Evolutionary conservation across 108 stramenopile genomes (phyloP).

Genomic region (Cylindrotheca fusiformis): DNA sequence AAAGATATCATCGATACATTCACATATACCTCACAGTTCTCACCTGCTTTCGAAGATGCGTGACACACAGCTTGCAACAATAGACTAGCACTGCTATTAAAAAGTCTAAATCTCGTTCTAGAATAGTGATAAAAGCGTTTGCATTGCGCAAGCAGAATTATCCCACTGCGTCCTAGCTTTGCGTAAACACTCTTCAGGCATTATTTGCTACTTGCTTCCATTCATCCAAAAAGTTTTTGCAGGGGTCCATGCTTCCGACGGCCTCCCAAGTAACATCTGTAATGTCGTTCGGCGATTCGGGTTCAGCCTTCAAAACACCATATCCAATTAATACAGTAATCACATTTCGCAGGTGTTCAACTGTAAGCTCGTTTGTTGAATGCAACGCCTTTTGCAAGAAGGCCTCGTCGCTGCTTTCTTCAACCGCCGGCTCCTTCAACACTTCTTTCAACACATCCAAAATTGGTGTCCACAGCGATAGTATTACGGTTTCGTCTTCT

Average conservation of each 20-base stretch:
- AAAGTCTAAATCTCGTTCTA: too few relatives aligned
- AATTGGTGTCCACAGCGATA: conserved; percentile 60
- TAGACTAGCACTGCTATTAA: too few relatives aligned
- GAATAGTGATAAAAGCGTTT: too few relatives aligned
- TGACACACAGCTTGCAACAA: too few relatives aligned
- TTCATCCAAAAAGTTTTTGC: conserved; percentile 47
- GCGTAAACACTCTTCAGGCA: neutral
- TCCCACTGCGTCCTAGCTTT: too few relatives aligned
- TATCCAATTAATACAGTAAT: conserved; percentile 60
- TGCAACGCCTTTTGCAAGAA: conserved; percentile 8
- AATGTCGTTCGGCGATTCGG: conserved; percentile 32
- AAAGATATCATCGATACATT: too few relatives aligned
- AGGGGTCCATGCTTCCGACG: conserved; percentile 54
- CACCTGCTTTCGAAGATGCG: too few relatives aligned
- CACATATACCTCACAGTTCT: too few relatives aligned
- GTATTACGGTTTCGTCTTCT: conserved; percentile 27
- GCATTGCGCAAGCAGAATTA: too few relatives aligned
- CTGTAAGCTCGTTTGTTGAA: conserved; percentile 56
- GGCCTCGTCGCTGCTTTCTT: conserved; percentile 4
- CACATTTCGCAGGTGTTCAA: conserved; percentile 81
- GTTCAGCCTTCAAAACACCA: conserved; percentile 42
- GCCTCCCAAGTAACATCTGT: conserved; percentile 59
- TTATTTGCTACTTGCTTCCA: conserved; percentile 58
- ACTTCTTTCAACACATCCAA: conserved; percentile 62
- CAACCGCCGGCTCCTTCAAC: conserved; percentile 36